Percentiles rank a stretch among this genome's conserved stretches.
These are phyloP conservation scores for Plasmodium sp. DNA, from an alignment of 169 alveolate species.

Conservation along the genomic window DNA sequence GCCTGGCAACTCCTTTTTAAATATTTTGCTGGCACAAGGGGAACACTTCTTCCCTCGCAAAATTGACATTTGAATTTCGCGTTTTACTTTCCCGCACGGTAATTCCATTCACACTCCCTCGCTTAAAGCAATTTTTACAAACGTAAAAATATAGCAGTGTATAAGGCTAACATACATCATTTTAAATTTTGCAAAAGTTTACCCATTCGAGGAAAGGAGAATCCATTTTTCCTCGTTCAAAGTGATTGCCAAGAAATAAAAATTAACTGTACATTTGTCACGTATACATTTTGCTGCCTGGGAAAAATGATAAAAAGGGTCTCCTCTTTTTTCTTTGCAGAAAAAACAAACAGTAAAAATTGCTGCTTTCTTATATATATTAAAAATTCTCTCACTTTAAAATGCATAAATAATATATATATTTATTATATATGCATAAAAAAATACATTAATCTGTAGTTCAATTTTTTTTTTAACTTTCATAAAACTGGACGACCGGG, in stretches of 20 bases:
- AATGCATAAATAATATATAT: too few species aligned
- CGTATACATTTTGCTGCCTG: not conserved
- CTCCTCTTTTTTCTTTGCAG: not conserved
- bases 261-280: too few species aligned
- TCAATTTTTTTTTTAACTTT: not conserved
- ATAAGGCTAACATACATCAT: not conserved
- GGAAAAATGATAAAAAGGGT: not conserved
- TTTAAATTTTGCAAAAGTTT: not conserved
- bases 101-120: not conserved
- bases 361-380: not conserved
- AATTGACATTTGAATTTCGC: not conserved
- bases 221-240: not conserved
- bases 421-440: too few species aligned
- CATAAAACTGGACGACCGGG: conserved; percentile 90
- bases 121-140: not conserved
- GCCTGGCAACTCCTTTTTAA: not conserved
- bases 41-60: not conserved
- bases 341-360: not conserved
- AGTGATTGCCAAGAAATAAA: not conserved
- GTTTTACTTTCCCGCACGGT: not conserved
- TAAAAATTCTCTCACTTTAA: not conserved
- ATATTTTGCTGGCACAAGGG: not conserved
- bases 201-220: not conserved
- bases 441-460: too few species aligned
- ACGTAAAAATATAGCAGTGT: not conserved